A percentile compares a stretch with the other conserved stretches of the same genome.
Evolutionary conservation across 179 eudicot species (phyloP).

Genomic region (Carnegiea gigantea): DNA sequence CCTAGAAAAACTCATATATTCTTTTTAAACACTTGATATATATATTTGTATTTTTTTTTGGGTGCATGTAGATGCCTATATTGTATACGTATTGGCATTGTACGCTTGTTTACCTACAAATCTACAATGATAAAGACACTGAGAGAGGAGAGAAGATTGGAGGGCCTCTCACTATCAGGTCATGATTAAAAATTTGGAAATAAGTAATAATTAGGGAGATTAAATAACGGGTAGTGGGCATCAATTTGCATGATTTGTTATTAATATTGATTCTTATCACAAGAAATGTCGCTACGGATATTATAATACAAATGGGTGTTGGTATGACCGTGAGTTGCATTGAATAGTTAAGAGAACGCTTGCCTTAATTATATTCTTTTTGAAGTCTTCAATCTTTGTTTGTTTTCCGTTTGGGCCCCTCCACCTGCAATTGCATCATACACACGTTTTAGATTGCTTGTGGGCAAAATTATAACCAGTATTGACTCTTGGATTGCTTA

Average conservation of each 20-base stretch:
- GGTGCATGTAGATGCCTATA: too few species aligned
- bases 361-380: constrained; percentile 25
- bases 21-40: too few species aligned
- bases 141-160: neutral
- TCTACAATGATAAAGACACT: too few species aligned
- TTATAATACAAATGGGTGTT: constrained; percentile 17
- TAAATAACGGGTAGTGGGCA: constrained; percentile 28
- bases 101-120: too few species aligned
- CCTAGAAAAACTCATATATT: too few species aligned
- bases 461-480: constrained; percentile 34
- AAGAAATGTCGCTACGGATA: constrained; percentile 24
- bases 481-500: constrained; percentile 25
- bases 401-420: constrained; percentile 35
- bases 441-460: constrained; percentile 35
- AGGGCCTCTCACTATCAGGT: constrained; percentile 20
- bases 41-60: too few species aligned
- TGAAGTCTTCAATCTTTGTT: constrained; percentile 37
- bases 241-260: constrained; percentile 13
- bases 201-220: neutral
- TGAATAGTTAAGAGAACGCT: constrained; percentile 26
- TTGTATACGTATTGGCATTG: too few species aligned
- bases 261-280: constrained; percentile 27
- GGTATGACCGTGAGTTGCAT: constrained; percentile 24
- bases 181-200: constrained; percentile 5
- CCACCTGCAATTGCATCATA: constrained; percentile 34